A percentile compares a stretch with the other conserved stretches of the same genome.
phyloP scores from a whole-genome alignment of 2,329 filamentous ascomycete species.

The Magnaporthiopsis poae region DNA sequence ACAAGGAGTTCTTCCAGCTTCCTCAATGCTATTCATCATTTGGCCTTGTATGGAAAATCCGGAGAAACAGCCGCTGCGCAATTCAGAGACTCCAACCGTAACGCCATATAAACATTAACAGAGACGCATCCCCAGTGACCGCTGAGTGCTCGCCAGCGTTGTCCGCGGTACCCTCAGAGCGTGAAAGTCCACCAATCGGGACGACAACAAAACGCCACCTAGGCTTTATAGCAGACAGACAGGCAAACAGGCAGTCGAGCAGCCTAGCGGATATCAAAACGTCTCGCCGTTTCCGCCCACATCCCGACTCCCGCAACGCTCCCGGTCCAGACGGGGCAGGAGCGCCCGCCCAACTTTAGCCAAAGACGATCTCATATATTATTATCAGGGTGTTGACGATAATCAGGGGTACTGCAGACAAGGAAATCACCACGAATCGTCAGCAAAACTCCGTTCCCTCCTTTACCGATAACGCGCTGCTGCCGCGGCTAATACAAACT shows the following conservation, averaged over 20 bases:
- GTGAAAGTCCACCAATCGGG: not conserved
- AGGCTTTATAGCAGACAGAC: not conserved
- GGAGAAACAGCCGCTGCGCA: not conserved
- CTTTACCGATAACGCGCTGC: too few relatives aligned
- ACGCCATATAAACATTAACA: not conserved
- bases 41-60: not conserved
- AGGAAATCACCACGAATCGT: too few relatives aligned
- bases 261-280: too few relatives aligned
- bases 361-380: constrained; percentile 68
- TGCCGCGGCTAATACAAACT: too few relatives aligned
- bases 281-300: not conserved
- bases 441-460: too few relatives aligned
- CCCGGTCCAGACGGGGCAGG: not conserved
- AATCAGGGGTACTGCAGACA: constrained; percentile 64
- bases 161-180: too few relatives aligned
- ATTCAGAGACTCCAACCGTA: not conserved
- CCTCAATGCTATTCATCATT: not conserved
- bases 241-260: not conserved
- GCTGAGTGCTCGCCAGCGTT: too few relatives aligned
- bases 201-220: not conserved
- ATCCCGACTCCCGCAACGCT: not conserved
- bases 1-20: not conserved
- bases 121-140: not conserved
- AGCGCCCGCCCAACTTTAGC: constrained; percentile 32
- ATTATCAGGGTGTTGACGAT: constrained; percentile 75